Evolutionary conservation across 495 filamentous ascomycete genomes (phyloP).

Genomic region (Aspergillus hancockii): DNA sequence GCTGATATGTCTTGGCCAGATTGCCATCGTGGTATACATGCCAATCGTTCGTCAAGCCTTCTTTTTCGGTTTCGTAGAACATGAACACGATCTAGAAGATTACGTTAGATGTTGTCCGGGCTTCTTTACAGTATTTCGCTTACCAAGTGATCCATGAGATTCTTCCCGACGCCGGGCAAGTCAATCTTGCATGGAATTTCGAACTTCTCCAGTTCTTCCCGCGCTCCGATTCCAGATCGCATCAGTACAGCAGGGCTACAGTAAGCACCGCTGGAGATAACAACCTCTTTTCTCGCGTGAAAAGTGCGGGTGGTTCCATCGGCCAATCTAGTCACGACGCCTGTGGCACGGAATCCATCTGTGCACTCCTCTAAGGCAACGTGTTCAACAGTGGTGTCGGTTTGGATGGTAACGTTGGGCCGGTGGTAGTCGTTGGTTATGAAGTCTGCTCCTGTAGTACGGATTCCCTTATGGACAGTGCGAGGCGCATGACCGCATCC

Average conservation of each 20-base stretch:
- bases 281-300: constrained; percentile 46
- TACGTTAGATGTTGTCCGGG: neutral
- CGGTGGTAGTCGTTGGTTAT: constrained; percentile 39
- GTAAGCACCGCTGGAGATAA: constrained; percentile 55
- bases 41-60: constrained; percentile 43
- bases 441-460: constrained; percentile 51
- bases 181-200: constrained; percentile 49
- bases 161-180: constrained; percentile 56
- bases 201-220: constrained; percentile 46
- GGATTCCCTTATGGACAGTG: constrained; percentile 50
- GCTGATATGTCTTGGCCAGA: constrained; percentile 39
- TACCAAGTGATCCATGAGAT: constrained; percentile 56
- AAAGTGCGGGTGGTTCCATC: constrained; percentile 34
- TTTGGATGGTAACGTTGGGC: constrained; percentile 39
- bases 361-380: constrained; percentile 25
- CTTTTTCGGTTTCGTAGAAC: constrained; percentile 51
- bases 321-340: constrained; percentile 23
- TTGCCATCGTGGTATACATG: constrained; percentile 24
- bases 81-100: constrained; percentile 36
- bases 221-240: constrained; percentile 55
- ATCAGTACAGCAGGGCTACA: constrained; percentile 59
- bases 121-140: neutral
- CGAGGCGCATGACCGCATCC: constrained; percentile 54
- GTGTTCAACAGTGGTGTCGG: constrained; percentile 40
- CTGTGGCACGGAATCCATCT: constrained; percentile 26